phyloP scores from a whole-genome alignment of 805 yeast species.

The Yarrowia porcina region DNA sequence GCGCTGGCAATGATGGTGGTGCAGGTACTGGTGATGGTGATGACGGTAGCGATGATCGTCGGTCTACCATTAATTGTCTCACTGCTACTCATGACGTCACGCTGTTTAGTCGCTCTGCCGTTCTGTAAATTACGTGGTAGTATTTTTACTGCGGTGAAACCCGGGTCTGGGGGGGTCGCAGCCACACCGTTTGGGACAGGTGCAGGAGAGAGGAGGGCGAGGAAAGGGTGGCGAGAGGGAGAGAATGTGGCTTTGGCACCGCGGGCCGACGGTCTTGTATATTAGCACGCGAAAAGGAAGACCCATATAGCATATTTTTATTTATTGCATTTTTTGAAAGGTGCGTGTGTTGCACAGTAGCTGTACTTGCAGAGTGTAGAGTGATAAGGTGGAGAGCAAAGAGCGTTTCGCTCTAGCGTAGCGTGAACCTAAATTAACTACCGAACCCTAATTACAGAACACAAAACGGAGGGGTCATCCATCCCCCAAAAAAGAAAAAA shows the following conservation, averaged over 20 bases:
- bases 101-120: too few relatives aligned
- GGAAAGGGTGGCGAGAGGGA: neutral
- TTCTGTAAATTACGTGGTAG: neutral
- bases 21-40: too few relatives aligned
- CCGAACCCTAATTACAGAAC: neutral
- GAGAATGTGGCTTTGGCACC: neutral
- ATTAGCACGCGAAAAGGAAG: neutral
- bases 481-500: too few relatives aligned
- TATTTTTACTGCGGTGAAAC: neutral
- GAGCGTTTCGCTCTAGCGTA: neutral
- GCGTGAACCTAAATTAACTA: neutral
- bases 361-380: neutral
- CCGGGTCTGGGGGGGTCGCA: neutral
- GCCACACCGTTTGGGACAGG: slow-evolving; percentile 4
- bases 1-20: too few relatives aligned
- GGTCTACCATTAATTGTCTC: too few relatives aligned
- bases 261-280: neutral
- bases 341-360: neutral
- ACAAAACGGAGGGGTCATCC: neutral
- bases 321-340: neutral
- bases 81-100: neutral
- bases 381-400: neutral
- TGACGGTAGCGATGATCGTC: too few relatives aligned
- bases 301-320: slow-evolving; percentile 1
- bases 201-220: neutral